Evolutionary conservation across 345 rosid genomes (phyloP).

Genomic region (Ceriops decandra): DNA sequence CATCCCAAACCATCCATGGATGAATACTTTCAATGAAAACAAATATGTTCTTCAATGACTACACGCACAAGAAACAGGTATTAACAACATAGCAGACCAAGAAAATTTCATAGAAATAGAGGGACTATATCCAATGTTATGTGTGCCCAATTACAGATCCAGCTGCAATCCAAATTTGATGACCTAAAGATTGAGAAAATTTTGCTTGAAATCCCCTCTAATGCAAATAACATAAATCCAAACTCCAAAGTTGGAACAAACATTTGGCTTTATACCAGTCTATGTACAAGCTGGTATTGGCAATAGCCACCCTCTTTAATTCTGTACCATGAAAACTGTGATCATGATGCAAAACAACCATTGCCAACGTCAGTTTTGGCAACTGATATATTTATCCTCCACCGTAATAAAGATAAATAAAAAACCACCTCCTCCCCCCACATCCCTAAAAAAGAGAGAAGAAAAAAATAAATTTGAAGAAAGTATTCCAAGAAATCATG

Average conservation of each 20-base stretch:
- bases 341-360: conserved; percentile 19
- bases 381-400: conserved; percentile 28
- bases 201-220: neutral
- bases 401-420: conserved; percentile 13
- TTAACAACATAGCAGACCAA: neutral
- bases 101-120: neutral
- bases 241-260: conserved; percentile 20
- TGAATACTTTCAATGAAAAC: conserved; percentile 22
- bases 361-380: conserved; percentile 45
- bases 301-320: conserved; percentile 25
- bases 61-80: neutral
- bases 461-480: neutral
- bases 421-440: neutral
- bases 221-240: too few species aligned
- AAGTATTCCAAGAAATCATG: conserved; percentile 7
- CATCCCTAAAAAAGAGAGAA: too few species aligned
- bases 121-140: neutral
- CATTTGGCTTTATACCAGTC: conserved; percentile 15
- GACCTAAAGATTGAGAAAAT: conserved; percentile 9
- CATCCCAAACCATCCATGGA: conserved; percentile 55
- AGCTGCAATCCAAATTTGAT: conserved; percentile 13
- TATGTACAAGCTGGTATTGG: conserved; percentile 24
- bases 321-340: conserved; percentile 34
- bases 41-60: conserved; percentile 12
- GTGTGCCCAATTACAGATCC: conserved; percentile 26